These are phyloP conservation scores for Lagerstroemia speciosa DNA, from an alignment of 345 rosid genomes.

Conservation along the genomic window DNA sequence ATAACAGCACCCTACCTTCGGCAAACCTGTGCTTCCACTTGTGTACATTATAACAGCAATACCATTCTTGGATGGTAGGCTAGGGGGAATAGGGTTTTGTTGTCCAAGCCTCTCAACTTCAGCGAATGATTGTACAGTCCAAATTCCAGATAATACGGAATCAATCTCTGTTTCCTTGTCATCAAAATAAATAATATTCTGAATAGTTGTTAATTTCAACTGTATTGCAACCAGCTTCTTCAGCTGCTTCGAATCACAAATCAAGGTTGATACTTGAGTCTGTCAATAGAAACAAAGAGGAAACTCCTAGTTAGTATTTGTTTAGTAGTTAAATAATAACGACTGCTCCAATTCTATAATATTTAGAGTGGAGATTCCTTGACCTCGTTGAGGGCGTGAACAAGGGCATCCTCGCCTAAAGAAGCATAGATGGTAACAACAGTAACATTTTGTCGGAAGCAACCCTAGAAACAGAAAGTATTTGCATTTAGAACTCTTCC, in stretches of 20 bases:
- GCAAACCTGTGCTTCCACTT: constrained; percentile 90
- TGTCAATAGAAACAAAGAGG: constrained; percentile 25
- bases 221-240: constrained; percentile 55
- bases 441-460: constrained; percentile 64
- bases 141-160: constrained; percentile 25
- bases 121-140: constrained; percentile 57
- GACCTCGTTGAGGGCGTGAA: constrained; percentile 85
- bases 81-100: constrained; percentile 38
- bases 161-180: constrained; percentile 38
- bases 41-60: constrained; percentile 86
- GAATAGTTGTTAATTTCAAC: constrained; percentile 41
- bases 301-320: neutral
- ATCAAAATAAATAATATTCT: constrained; percentile 68
- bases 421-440: constrained; percentile 92
- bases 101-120: constrained; percentile 72
- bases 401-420: constrained; percentile 76
- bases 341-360: neutral
- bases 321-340: neutral
- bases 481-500: neutral
- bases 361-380: constrained; percentile 5
- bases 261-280: constrained; percentile 75
- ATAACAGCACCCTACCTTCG: constrained; percentile 46
- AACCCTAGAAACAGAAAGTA: constrained; percentile 47
- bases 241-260: constrained; percentile 69
- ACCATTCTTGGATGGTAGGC: constrained; percentile 57